phyloP scores from a whole-genome alignment of 23 red algal genomes.

The Gracilaria caudata region DNA sequence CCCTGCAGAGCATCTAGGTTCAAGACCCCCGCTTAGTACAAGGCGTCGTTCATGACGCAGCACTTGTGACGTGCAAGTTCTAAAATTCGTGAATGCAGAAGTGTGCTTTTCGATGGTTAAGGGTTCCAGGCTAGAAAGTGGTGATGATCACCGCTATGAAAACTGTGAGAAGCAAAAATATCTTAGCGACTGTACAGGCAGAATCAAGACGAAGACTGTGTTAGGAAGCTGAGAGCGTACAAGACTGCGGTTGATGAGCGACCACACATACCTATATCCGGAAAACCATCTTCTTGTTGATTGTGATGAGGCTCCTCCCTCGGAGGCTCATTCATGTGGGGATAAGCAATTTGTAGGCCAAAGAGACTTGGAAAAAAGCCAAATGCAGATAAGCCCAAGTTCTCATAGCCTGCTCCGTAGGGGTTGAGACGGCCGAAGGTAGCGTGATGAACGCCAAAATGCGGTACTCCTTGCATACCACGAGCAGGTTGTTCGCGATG shows the following conservation, averaged over 20 bases:
- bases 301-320: slow-evolving; percentile 42
- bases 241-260: background rate
- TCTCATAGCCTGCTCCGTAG: slow-evolving; percentile 41
- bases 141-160: slow-evolving; percentile 64
- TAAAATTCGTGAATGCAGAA: background rate
- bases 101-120: background rate
- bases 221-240: background rate
- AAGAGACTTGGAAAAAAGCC: slow-evolving; percentile 86
- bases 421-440: slow-evolving; percentile 68
- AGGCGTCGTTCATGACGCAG: background rate
- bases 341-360: slow-evolving; percentile 89
- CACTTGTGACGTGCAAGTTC: background rate
- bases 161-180: slow-evolving; percentile 65
- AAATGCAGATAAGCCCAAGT: slow-evolving; percentile 57
- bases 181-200: slow-evolving; percentile 31
- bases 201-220: background rate
- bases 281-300: slow-evolving; percentile 43
- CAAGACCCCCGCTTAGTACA: background rate
- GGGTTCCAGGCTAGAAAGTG: slow-evolving; percentile 27
- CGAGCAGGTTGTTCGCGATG: slow-evolving; percentile 41
- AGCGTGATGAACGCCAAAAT: slow-evolving; percentile 72
- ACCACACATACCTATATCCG: slow-evolving; percentile 36
- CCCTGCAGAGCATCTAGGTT: background rate
- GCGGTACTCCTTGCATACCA: slow-evolving; percentile 31
- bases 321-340: slow-evolving; percentile 54